A percentile compares a stretch with the other conserved stretches of the same genome.
phyloP scores from a whole-genome alignment of 352 stramenopile genomes.

The Phytophthora ramorum region DNA sequence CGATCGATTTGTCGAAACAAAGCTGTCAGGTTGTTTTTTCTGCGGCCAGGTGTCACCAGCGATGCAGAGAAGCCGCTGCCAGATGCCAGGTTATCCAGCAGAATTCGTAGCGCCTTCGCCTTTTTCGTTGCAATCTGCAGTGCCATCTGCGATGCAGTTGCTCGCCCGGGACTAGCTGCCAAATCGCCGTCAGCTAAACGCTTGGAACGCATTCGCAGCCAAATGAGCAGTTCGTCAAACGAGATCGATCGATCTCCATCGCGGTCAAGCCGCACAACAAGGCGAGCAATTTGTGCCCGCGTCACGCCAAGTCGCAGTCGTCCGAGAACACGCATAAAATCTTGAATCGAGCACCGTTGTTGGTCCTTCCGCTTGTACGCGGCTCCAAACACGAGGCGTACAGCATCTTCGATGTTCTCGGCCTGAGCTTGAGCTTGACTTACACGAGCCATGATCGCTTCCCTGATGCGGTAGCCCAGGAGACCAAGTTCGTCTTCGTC shows the following conservation, averaged over 20 bases:
- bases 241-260: constrained; percentile 64
- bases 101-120: constrained; percentile 20
- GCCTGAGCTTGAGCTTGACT: constrained; percentile 40
- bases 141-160: neutral
- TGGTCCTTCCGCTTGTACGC: constrained; percentile 45
- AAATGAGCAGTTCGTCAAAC: constrained; percentile 74
- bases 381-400: constrained; percentile 57
- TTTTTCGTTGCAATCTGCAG: constrained; percentile 24
- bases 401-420: constrained; percentile 56
- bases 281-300: constrained; percentile 52
- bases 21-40: constrained; percentile 22
- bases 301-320: constrained; percentile 53
- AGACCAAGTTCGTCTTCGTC: constrained; percentile 56
- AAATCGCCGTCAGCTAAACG: neutral
- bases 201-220: constrained; percentile 52
- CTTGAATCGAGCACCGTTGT: constrained; percentile 29
- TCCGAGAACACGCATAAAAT: constrained; percentile 51
- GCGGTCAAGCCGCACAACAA: constrained; percentile 63
- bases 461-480: constrained; percentile 52
- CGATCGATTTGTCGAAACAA: constrained; percentile 61
- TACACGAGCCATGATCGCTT: constrained; percentile 51
- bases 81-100: constrained; percentile 30
- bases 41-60: neutral
- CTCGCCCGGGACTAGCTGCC: neutral
- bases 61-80: neutral